Evolutionary conservation across 2,329 filamentous ascomycete species (phyloP).

Genomic region (Penicillium sp.): DNA sequence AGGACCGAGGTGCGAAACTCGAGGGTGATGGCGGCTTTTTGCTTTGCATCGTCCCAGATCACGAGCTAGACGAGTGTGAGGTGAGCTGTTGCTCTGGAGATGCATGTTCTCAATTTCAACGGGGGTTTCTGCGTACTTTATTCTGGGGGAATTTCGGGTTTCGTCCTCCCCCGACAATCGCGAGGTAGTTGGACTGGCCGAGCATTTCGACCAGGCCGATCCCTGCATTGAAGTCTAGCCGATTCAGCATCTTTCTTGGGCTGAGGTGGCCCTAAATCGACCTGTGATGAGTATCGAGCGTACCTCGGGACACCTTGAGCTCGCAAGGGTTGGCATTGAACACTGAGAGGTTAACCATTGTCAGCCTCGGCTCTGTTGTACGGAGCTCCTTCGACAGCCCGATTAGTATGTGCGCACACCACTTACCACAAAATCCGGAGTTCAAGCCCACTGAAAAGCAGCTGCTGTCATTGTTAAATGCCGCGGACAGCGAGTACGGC

Average conservation of each 20-base stretch:
- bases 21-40: constrained; percentile 72
- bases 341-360: constrained; percentile 51
- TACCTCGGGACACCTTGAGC: constrained; percentile 64
- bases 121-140: constrained; percentile 59
- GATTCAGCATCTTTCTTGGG: too few relatives aligned
- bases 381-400: constrained; percentile 1
- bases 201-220: constrained; percentile 85
- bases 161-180: constrained; percentile 83
- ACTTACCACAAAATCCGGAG: constrained; percentile 78
- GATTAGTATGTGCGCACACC: background rate
- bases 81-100: background rate
- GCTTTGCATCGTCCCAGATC: constrained; percentile 87
- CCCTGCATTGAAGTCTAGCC: constrained; percentile 73
- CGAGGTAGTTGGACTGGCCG: constrained; percentile 81
- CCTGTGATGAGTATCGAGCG: background rate
- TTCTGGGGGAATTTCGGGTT: constrained; percentile 84
- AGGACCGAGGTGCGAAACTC: constrained; percentile 79
- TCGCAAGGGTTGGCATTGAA: constrained; percentile 73
- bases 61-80: constrained; percentile 55
- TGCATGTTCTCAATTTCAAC: background rate
- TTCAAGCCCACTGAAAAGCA: constrained; percentile 88
- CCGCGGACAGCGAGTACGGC: constrained; percentile 75
- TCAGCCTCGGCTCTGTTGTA: constrained; percentile 18
- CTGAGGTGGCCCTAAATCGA: too few relatives aligned
- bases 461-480: constrained; percentile 82